phyloP scores from a whole-genome alignment of 352 stramenopile species.

The Globisporangium polare region DNA sequence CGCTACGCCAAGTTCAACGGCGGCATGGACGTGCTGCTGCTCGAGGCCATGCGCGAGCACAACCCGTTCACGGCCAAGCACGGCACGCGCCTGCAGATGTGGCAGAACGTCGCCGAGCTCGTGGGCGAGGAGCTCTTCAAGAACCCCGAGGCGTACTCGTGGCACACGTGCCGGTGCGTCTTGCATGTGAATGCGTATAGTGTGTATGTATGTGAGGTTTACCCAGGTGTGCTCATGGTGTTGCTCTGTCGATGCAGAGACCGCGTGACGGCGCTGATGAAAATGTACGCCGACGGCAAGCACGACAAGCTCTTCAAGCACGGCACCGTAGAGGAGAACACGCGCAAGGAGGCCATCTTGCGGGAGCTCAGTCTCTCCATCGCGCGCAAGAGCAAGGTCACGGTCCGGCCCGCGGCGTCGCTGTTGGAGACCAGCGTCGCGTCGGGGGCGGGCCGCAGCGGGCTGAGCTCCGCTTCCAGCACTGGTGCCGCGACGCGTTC shows the following conservation, averaged over 20 bases:
- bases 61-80: constrained; percentile 83
- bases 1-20: constrained; percentile 82
- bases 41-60: constrained; percentile 63
- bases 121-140: constrained; percentile 60
- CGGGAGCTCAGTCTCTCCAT: constrained; percentile 52
- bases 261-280: constrained; percentile 71
- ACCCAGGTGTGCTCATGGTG: too few relatives aligned
- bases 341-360: constrained; percentile 62
- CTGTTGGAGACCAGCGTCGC: constrained; percentile 17
- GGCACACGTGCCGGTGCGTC: constrained; percentile 77
- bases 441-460: constrained; percentile 10
- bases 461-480: neutral
- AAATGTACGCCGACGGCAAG: constrained; percentile 75
- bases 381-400: constrained; percentile 43
- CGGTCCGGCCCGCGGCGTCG: constrained; percentile 15
- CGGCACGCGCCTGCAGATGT: constrained; percentile 80
- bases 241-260: constrained; percentile 27
- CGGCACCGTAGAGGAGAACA: constrained; percentile 62
- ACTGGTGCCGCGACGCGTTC: neutral
- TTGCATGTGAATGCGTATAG: too few relatives aligned
- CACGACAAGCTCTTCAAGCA: constrained; percentile 85
- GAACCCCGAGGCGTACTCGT: constrained; percentile 69
- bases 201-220: too few relatives aligned
- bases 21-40: constrained; percentile 71
- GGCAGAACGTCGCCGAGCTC: constrained; percentile 63